Percentiles rank a stretch among this genome's conserved stretches.
phyloP scores from a whole-genome alignment of 192 early-diverging fungal genomes.

The Gaertneriomyces semiglobifer region DNA sequence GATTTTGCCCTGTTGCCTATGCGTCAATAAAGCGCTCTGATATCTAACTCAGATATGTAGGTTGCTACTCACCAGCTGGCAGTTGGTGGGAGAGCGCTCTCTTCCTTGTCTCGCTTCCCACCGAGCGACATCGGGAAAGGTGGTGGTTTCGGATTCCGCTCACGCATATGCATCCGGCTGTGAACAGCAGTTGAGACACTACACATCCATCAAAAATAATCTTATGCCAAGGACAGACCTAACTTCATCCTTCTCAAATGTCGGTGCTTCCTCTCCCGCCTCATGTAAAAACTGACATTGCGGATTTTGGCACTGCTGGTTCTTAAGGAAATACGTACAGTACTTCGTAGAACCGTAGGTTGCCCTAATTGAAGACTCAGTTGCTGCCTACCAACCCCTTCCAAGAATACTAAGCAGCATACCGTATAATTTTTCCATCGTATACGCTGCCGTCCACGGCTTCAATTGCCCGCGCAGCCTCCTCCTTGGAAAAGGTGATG shows the following conservation, averaged over 20 bases:
- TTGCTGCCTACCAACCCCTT: not conserved
- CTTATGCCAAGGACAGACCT: slow-evolving; percentile 14
- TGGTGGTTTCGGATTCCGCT: slow-evolving; percentile 41
- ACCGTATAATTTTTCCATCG: slow-evolving; percentile 84
- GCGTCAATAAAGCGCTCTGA: not conserved
- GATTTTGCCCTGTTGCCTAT: slow-evolving; percentile 43
- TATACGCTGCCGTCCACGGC: slow-evolving; percentile 85
- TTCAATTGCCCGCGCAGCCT: slow-evolving; percentile 88
- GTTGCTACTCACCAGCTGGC: slow-evolving; percentile 41
- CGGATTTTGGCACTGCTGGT: slow-evolving; percentile 86
- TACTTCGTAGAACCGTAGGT: slow-evolving; percentile 98
- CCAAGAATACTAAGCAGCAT: slow-evolving; percentile 1
- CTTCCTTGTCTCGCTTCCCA: slow-evolving; percentile 37
- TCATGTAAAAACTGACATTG: slow-evolving; percentile 92
- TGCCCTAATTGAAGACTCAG: slow-evolving; percentile 53
- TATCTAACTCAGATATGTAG: not conserved
- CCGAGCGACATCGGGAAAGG: slow-evolving; percentile 35
- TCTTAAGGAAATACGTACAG: slow-evolving; percentile 92
- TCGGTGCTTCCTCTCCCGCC: slow-evolving; percentile 74
- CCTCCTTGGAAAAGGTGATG: slow-evolving; percentile 86
- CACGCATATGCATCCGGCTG: slow-evolving; percentile 40
- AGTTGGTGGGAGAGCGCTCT: slow-evolving; percentile 46
- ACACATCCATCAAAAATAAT: too few species aligned
- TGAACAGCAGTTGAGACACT: not conserved
- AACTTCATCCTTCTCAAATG: slow-evolving; percentile 86